A percentile compares a stretch with the other conserved stretches of the same genome.
Conservation (phyloP, 768 basidiomycete genomes). For the Phanerodontia chrysosporium region DNA sequence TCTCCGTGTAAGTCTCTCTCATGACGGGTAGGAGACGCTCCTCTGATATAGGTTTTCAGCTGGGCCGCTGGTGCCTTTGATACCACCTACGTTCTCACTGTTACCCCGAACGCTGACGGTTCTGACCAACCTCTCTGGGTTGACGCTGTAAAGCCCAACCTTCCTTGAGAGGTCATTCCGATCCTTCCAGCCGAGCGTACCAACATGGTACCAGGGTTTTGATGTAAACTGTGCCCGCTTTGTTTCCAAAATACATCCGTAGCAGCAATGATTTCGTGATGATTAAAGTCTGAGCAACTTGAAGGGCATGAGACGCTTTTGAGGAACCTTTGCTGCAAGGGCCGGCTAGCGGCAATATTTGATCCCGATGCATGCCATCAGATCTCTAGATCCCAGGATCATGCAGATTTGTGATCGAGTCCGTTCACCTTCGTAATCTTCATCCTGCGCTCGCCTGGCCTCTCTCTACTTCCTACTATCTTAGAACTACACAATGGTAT, state of each 20-base stretch:
- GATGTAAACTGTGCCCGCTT: too few species aligned
- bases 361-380: background rate
- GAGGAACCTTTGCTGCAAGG: too few species aligned
- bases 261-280: too few species aligned
- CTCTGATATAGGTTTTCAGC: background rate
- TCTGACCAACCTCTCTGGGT: constrained; percentile 44
- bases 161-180: constrained; percentile 17
- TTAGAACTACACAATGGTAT: background rate
- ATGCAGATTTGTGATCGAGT: background rate
- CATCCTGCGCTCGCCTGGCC: background rate
- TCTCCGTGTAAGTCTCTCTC: constrained; percentile 30
- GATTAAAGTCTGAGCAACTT: too few species aligned
- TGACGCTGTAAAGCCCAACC: constrained; percentile 29
- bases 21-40: background rate
- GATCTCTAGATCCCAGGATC: background rate
- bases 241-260: too few species aligned
- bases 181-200: too few species aligned
- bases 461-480: too few species aligned
- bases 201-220: too few species aligned
- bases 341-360: background rate
- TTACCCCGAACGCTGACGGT: constrained; percentile 45
- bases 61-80: constrained; percentile 54
- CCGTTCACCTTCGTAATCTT: background rate
- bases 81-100: constrained; percentile 43
- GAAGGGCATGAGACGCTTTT: too few species aligned